These are phyloP conservation scores for Clavispora phyllophila DNA, from an alignment of 805 yeast genomes.

Conservation along the genomic window DNA sequence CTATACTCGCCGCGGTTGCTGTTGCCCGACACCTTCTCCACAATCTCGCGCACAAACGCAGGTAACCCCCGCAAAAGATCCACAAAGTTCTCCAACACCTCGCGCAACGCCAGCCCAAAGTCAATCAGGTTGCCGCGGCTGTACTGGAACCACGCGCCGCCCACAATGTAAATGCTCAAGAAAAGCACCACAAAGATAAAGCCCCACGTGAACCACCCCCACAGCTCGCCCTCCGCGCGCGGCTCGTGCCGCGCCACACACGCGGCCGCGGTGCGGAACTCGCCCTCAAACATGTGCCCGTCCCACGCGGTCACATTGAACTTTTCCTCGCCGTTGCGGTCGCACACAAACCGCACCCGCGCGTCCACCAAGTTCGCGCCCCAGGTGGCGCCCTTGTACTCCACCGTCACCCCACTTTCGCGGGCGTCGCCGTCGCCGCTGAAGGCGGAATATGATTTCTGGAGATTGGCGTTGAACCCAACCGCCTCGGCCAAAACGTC, in stretches of 20 bases:
- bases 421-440: conserved; percentile 25
- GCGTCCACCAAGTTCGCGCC: conserved; percentile 55
- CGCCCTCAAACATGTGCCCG: conserved; percentile 22
- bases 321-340: conserved; percentile 18
- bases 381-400: conserved; percentile 59
- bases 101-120: conserved; percentile 66
- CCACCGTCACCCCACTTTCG: conserved; percentile 29
- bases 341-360: conserved; percentile 44
- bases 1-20: conserved; percentile 83
- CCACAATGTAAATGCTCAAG: conserved; percentile 65
- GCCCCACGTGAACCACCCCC: conserved; percentile 83
- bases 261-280: conserved; percentile 30
- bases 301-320: conserved; percentile 33
- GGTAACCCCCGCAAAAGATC: conserved; percentile 60
- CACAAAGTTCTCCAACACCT: conserved; percentile 62
- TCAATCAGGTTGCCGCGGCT: conserved; percentile 67
- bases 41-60: conserved; percentile 60
- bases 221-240: conserved; percentile 39
- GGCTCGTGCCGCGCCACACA: conserved; percentile 30
- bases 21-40: conserved; percentile 58
- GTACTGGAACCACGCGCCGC: conserved; percentile 72
- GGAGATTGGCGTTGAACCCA: conserved; percentile 45
- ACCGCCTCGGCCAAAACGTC: conserved; percentile 56
- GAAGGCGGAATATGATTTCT: conserved; percentile 22
- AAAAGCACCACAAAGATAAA: conserved; percentile 69